Conservation (phyloP, 768 basidiomycete genomes). For the Mycena rebaudengoi region DNA sequence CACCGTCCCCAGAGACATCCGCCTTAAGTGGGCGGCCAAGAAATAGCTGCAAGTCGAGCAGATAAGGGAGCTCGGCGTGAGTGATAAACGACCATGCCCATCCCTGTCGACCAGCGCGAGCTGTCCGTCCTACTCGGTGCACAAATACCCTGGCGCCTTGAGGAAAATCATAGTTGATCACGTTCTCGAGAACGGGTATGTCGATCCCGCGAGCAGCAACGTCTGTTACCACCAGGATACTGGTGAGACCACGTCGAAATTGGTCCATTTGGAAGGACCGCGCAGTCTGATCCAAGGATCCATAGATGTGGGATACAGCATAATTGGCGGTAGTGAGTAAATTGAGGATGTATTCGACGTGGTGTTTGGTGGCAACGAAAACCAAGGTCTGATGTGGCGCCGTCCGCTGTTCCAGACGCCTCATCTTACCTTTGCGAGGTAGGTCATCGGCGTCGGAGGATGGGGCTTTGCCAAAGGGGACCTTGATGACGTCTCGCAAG, state of each 20-base stretch:
- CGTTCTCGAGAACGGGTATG: slow-evolving; percentile 95
- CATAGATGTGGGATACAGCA: slow-evolving; percentile 93
- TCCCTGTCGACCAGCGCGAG: slow-evolving; percentile 92
- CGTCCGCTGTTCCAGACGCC: slow-evolving; percentile 58
- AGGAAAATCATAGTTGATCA: slow-evolving; percentile 98
- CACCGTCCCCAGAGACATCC: slow-evolving; percentile 57
- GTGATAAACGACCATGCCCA: slow-evolving; percentile 98
- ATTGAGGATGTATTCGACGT: slow-evolving; percentile 91
- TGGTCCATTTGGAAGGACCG: slow-evolving; percentile 90
- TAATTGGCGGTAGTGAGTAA: slow-evolving; percentile 86
- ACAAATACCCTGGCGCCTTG: slow-evolving; percentile 93
- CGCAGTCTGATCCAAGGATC: slow-evolving; percentile 91
- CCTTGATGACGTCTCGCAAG: slow-evolving; percentile 86
- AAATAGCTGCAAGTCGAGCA: slow-evolving; percentile 94
- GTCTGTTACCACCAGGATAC: slow-evolving; percentile 94
- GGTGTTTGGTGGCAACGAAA: slow-evolving; percentile 97
- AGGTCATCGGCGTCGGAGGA: slow-evolving; percentile 44
- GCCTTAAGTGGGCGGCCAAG: slow-evolving; percentile 79
- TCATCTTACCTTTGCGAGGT: slow-evolving; percentile 59
- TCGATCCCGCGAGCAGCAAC: slow-evolving; percentile 98
- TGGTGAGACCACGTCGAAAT: slow-evolving; percentile 83
- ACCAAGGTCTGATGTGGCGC: slow-evolving; percentile 92
- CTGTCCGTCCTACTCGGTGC: slow-evolving; percentile 96
- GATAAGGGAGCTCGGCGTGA: slow-evolving; percentile 84
- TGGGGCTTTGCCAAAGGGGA: slow-evolving; percentile 63